Evolutionary conservation across 768 basidiomycete genomes (phyloP), one percentile per base, ranked within the genome.

Genomic region (Galerina marginata): DNA sequence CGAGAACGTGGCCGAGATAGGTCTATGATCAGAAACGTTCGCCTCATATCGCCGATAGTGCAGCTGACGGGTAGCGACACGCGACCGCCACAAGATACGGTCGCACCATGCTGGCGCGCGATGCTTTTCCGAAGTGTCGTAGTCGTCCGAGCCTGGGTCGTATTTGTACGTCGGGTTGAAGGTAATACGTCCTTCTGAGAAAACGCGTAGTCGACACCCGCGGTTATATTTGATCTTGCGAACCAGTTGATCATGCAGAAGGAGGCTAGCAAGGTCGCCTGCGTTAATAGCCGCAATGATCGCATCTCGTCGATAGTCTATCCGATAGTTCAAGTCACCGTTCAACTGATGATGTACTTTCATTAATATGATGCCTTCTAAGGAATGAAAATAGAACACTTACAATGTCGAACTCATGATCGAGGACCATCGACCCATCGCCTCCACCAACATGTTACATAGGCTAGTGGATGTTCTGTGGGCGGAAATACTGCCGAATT

Each of bases 61-160:
- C 65, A 92, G 60, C 69, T 86, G 82, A 9, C 92, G 80, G 11
- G 72, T 75, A 12, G 80, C 78, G 14, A 81, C 84, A 15, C 79
- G 79, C 43, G 85, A 78, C 4, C 88, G 86, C 86, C 89, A 96
- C 43, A 99, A 77, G 20, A 99, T 86, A 5, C 96, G 89, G 72
- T 99, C 96, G 71, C 96, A 99, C 95, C 96, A 99, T 2, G 96
- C 95, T 3, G 96, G 96, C 7, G 88, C 81, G 0, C 96, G 89
- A 12, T 84, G 82, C 74, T 99, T 98, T 72, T 94, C 93, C 0
- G 91, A 93, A 3, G 89, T 81, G 71, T 99, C 96, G 67, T 93
- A 99, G 63, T 87, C 83, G 70, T 84, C 73, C 23, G 93, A 86
- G 6, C 84, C 77, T 2, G 86, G 86, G 71, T 96, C 94, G 75